Evolutionary conservation across 495 filamentous ascomycete species (phyloP).

Genomic region (Trypethelium eluteriae): DNA sequence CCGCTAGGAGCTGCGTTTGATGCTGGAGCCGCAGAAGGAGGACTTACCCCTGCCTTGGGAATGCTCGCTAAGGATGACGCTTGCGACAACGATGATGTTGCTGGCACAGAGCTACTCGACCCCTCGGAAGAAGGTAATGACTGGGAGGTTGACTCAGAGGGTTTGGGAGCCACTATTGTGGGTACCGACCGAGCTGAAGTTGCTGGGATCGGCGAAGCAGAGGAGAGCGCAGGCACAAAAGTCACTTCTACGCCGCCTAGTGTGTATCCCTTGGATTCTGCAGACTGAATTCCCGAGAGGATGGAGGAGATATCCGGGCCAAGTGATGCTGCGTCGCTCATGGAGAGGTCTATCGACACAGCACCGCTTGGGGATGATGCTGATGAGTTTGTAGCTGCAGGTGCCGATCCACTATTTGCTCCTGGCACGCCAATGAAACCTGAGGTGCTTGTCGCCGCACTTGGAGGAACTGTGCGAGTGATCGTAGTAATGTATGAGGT

Average conservation of each 20-base stretch:
- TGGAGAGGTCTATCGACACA: background rate
- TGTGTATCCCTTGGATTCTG: slow-evolving; percentile 1
- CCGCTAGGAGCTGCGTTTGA: background rate
- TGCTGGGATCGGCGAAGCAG: background rate
- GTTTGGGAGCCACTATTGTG: background rate
- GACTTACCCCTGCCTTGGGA: background rate
- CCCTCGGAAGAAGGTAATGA: background rate
- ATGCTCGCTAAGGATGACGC: background rate
- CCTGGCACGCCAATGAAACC: background rate
- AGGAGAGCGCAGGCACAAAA: background rate
- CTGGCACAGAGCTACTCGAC: background rate
- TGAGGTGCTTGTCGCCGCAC: background rate
- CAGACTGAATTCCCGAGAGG: background rate
- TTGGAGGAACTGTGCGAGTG: slow-evolving; percentile 3
- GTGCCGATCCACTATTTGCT: background rate
- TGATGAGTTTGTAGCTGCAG: background rate
- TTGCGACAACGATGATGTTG: background rate
- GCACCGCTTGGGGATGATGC: background rate
- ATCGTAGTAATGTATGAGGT: slow-evolving; percentile 7
- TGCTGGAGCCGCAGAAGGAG: background rate
- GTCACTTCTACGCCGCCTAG: background rate
- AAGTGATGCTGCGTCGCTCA: background rate
- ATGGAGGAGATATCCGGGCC: background rate
- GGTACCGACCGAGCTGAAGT: background rate
- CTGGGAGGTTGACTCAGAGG: background rate